Evolutionary conservation across 2,329 filamentous ascomycete species (phyloP), one percentile per base, ranked within the genome.

Genomic region (Nigrospora oryzae): DNA sequence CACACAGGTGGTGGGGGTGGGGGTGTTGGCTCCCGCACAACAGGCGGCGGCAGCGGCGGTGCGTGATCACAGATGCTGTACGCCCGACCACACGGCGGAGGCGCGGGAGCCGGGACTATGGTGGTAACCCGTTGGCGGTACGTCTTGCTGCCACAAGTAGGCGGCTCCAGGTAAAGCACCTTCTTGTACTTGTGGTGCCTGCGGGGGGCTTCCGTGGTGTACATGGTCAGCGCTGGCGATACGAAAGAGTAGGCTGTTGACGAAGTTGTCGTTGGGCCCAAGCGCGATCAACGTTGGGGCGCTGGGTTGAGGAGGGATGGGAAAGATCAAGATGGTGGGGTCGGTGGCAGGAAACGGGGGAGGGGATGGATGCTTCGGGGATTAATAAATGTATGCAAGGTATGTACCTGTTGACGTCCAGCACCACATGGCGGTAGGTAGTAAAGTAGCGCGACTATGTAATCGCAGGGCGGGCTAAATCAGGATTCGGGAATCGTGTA

Each of bases 121-220:
- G 63, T 66, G 36, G 65, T 69, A 42, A 65, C 46, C 40, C 62
- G 60, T 19, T 57, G 60, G 47, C 62, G 64, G 40, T 66, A 53
- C 7, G 61, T 63, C 40, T 56, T 58, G 56, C 57, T 55, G 41
- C 65, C 64, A 42, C 61, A 57, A 44, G 49, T 57, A 12, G 64
- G 65, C 8, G 64, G 65, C 50, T 68, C 63, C 35, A 70, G 56
- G 53, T 70, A 69, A 46, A 68, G 53, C 16, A 62, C 57, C 45
- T 67, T 69, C 51, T 69, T 70, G 54, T 61, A 57, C 43, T 61
- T 61, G 43, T 58, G 54, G 42, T 61, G 58, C 28, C 60, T 58
- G 49, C 59, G 56, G 30, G 60, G 60, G 40, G 56, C 56, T 61
- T 51, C 50, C 39, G 44, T 43, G 49, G 52, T 54, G 38, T 53